Base-by-base conservation (phyloP, 257 asterid species). In the Datura wrightii region DNA sequence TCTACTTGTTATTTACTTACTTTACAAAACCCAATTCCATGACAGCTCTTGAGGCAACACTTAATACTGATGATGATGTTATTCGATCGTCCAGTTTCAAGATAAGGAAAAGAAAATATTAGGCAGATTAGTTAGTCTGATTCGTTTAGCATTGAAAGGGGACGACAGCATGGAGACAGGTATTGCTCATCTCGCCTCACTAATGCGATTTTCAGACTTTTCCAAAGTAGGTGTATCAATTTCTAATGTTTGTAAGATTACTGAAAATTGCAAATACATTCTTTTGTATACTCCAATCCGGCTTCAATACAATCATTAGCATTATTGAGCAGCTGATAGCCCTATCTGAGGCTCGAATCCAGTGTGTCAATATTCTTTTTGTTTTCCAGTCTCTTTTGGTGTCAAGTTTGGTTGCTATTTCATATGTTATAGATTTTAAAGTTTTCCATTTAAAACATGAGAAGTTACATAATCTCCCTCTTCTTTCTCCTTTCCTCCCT, bases 1-100 rank as follows among this genome's bases (percentile, higher is more conserved):
- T 96, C 66, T 96, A 92, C 89, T 97, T 96, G 83, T 91, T 94
- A 41, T 93, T 96, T 90, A 92, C 97, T 79, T 96, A 93, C 85
- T 96, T 93, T 91, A 96, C 99, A 86, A 93, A 96, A 53, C 98
- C 99, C 3, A 94, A 93, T 48, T 90, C 98, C 14, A 31, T 94
- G 78, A 74, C 86, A 0, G 79, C 80, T 84, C 93, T 96, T 5
- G 87, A 81, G 15, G 92, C 91, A 15, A 89, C 97, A 3, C 86
- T 93, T 36, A 67, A 86, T 8, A 83, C 92, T 1, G 99, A 93
- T 62, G 98, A 94, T 37, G 90, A 96, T 78, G 94, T 92, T 83
- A 90, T 96, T 69, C 90, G 98, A n/a, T 93, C 97, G 7, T 86
- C 92, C 90, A 92, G 88, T 86, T 96, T 94, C 93, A 96, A 94